These are phyloP conservation scores for Trichoderma sp. DNA, from an alignment of 2,329 filamentous ascomycete species.

Conservation along the genomic window DNA sequence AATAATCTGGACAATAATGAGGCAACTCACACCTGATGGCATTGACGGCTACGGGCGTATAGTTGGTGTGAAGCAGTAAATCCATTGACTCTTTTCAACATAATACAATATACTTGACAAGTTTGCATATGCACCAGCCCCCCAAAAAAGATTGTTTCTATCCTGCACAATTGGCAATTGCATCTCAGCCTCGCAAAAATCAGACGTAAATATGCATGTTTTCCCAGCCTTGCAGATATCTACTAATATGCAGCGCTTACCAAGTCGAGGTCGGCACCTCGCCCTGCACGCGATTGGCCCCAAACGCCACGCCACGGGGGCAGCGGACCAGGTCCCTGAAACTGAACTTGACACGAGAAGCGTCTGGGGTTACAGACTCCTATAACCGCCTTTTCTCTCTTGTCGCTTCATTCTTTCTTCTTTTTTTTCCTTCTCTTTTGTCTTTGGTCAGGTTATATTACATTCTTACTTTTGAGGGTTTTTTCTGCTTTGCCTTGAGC, in stretches of 20 bases:
- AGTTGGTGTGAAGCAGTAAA: background rate
- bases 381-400: background rate
- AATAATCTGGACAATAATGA: background rate
- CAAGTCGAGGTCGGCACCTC: background rate
- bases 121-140: background rate
- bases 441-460: slow-evolving; percentile 4
- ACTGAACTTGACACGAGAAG: slow-evolving; percentile 19
- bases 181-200: background rate
- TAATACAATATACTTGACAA: background rate
- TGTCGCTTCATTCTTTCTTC: slow-evolving; percentile 17
- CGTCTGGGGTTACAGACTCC: background rate
- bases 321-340: slow-evolving; percentile 5
- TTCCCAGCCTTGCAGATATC: background rate
- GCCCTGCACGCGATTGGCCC: background rate
- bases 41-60: background rate
- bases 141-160: background rate
- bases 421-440: background rate
- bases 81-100: background rate
- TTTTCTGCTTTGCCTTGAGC: background rate
- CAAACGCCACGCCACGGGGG: background rate
- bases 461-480: background rate
- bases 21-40: background rate
- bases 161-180: background rate
- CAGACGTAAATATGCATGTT: background rate
- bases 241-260: background rate